Evolutionary conservation across 768 basidiomycete species (phyloP), one percentile per base, ranked within the genome.

Genomic region (Podaxis sp.): DNA sequence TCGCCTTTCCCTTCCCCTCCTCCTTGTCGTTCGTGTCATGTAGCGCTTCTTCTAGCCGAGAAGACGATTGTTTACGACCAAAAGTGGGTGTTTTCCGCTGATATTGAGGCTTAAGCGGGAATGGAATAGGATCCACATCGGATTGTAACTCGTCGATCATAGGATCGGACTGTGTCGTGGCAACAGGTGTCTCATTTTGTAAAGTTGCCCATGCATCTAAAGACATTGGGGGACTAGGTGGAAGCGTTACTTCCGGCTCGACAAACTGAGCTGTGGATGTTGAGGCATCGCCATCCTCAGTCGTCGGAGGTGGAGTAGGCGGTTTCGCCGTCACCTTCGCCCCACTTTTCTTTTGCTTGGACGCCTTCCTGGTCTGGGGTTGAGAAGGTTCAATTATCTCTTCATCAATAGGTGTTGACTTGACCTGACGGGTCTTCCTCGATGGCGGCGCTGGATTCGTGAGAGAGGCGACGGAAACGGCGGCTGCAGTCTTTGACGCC

Each of bases 121-220:
- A 49, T 40, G 66, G 50, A 12, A 55, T 56, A 41, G 66, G 43
- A 19, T 54, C 57, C 38, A 66, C 63, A 63, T 69, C 71, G 3
- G 74, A 71, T 59, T 68, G 63, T 22, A 76, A 64, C 49, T 76
- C 74, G 55, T 76, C 75, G 9, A 72, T 58, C 70, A 73, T 72
- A 38, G 60, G 62, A 22, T 63, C 58, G 22, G 55, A 54, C n/a
- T 55, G 53, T 5, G 66, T 58, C 12, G 41, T 15, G 37, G 33
- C 50, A 46, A 54, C 33, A 13, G 65, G 61, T 1, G 61, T 59
- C 29, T 61, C 64, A 27, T 54, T 43, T 49, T 40, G 59, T 25
- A 66, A 43, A n/a, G 60, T 62, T 58, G 59, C 63, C 68, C 68
- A 69, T 8, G 46, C 56, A 36, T 64, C 47, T 40, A 60, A 17